Base-by-base conservation (phyloP, 495 filamentous ascomycete genomes). In the Hyaloscypha bicolor region DNA sequence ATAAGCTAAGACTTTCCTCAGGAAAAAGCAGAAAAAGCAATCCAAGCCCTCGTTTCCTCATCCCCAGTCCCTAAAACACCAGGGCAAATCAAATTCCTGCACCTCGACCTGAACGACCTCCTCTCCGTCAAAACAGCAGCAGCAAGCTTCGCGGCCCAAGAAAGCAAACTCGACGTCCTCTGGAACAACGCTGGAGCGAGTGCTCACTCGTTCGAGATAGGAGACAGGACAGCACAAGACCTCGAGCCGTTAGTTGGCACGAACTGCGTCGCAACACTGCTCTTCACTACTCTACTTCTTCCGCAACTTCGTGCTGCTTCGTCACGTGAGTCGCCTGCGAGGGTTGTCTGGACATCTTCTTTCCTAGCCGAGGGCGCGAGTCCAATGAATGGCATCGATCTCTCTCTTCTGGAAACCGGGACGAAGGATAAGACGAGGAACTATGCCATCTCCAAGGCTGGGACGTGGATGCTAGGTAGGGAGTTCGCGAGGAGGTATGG, bases 181-280 rank as follows among this genome's bases (percentile, higher is more conserved):
- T 86, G 77, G 71, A 86, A 86, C 67, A 86, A 87, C 66, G 84
- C 86, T 0, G 85, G 85, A 4, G 74, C 86, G 51, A 73, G 74
- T 5, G 19, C 19, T 5, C 12, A 21, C 22, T 31, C 72, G 71
- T 37, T 77, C 80, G 4, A 55, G 60, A 29, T 14, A 3, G 39
- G 39, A 0, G 60, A 33, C 33, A 21, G 32, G 29, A 62, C 62
- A 76, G 79, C 29, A 72, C 60, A 62, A 62, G 60, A 37, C 3
- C 33, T 62, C 21, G 60, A 62, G 9, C 8, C 39, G 4, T 12
- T 51, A 21, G 6, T 51, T 33, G 6, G 78, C 9, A 75, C 71
- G 1, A 81, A 82, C 62, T 66, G 60, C 37, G 30, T 83, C 4
- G 81, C 75, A 3, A 70, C 71, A 39, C 79, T 77, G 63, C 73